Evolutionary conservation across 2,329 filamentous ascomycete genomes (phyloP).

Genomic region (Hawksworthiomyces lignivorus): DNA sequence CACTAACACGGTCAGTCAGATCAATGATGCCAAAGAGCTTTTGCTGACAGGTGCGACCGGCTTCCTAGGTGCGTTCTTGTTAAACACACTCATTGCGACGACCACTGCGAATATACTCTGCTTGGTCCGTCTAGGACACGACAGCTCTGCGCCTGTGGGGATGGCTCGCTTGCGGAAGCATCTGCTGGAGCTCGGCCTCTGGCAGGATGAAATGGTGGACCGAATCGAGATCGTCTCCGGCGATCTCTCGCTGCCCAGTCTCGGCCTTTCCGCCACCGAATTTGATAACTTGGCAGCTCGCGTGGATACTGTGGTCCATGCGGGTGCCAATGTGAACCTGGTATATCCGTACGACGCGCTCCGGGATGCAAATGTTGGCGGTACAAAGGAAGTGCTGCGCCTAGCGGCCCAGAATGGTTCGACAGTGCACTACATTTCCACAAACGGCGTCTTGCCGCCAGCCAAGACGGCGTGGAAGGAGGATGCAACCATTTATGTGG

Average conservation of each 20-base stretch:
- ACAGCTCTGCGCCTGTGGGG: constrained; percentile 56
- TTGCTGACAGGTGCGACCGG: constrained; percentile 70
- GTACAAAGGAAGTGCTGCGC: constrained; percentile 67
- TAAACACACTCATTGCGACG: constrained; percentile 58
- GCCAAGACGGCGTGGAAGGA: constrained; percentile 65
- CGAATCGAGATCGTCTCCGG: constrained; percentile 69
- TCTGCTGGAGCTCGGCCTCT: constrained; percentile 68
- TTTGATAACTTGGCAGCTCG: constrained; percentile 59
- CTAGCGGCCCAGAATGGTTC: constrained; percentile 58
- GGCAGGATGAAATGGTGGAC: constrained; percentile 70
- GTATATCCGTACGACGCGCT: constrained; percentile 76
- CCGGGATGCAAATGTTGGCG: constrained; percentile 66
- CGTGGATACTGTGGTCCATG: constrained; percentile 68
- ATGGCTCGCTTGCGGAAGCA: constrained; percentile 69
- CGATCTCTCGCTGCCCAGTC: constrained; percentile 59
- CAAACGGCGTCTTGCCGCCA: constrained; percentile 69
- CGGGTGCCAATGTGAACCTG: constrained; percentile 70
- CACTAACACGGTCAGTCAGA: constrained; percentile 40
- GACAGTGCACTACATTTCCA: constrained; percentile 71
- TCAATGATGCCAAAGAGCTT: constrained; percentile 60
- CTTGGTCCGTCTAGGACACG: constrained; percentile 40
- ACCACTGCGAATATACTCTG: constrained; percentile 65
- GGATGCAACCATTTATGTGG: constrained; percentile 56
- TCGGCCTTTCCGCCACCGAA: constrained; percentile 58
- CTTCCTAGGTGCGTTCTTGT: constrained; percentile 67